These are phyloP conservation scores for Talaromyces sp. DNA, from an alignment of 2,329 filamentous ascomycete species.

Conservation along the genomic window DNA sequence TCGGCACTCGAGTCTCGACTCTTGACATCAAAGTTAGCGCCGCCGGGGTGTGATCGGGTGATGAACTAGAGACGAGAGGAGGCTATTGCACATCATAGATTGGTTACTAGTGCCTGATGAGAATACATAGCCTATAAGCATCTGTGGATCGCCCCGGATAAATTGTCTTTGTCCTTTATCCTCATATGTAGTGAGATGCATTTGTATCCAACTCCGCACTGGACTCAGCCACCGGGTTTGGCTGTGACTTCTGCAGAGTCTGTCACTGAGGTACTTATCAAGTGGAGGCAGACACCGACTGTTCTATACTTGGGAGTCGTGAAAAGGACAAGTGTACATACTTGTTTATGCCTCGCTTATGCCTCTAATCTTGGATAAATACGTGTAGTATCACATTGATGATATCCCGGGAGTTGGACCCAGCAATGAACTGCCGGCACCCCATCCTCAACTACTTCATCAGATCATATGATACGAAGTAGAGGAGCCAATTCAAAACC, in stretches of 20 bases:
- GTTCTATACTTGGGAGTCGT: not conserved
- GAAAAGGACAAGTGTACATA: not conserved
- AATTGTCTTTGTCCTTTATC: not conserved
- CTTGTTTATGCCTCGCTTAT: too few relatives aligned
- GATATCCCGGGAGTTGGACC: not conserved
- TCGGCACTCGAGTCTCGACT: not conserved
- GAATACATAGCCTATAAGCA: not conserved
- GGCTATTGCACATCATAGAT: conserved; percentile 1
- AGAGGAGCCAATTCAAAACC: not conserved
- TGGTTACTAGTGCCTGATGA: not conserved
- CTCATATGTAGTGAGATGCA: not conserved
- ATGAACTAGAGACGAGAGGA: not conserved
- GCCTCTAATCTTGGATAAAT: not conserved
- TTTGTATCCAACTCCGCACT: not conserved
- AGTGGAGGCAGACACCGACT: not conserved
- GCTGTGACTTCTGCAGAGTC: not conserved
- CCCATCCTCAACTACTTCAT: not conserved
- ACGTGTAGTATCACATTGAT: not conserved
- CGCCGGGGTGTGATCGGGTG: conserved; percentile 6
- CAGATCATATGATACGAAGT: not conserved
- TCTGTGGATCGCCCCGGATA: conserved; percentile 8
- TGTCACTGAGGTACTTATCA: not conserved
- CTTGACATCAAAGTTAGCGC: conserved; percentile 1
- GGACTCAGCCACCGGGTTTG: not conserved
- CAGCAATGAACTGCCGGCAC: not conserved